Evolutionary conservation across 805 yeast genomes (phyloP).

Genomic region (Starmera dryadoides): DNA sequence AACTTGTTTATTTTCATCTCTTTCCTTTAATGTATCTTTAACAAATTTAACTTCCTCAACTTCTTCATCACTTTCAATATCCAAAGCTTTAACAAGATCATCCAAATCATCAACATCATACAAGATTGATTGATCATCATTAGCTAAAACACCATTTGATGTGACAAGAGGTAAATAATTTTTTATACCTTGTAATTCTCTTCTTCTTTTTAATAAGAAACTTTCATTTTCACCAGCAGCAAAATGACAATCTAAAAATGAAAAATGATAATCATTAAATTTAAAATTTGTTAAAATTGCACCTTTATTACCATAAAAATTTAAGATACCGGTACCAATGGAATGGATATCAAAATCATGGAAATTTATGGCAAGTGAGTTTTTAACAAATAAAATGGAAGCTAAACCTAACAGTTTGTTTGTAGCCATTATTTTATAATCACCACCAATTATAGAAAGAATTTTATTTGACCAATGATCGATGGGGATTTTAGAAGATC

Average conservation of each 20-base stretch:
- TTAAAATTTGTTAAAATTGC: slow-evolving; percentile 40
- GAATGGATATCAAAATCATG: slow-evolving; percentile 31
- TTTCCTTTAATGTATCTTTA: background rate
- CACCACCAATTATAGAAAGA: slow-evolving; percentile 10
- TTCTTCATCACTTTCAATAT: slow-evolving; percentile 11
- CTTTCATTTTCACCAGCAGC: slow-evolving; percentile 40
- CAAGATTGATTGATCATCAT: slow-evolving; percentile 16
- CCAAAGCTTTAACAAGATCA: slow-evolving; percentile 6
- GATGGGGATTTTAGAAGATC: slow-evolving; percentile 26
- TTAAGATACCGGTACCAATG: slow-evolving; percentile 50
- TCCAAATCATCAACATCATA: slow-evolving; percentile 22
- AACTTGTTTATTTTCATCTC: background rate
- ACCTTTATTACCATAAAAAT: slow-evolving; percentile 58
- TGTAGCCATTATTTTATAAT: slow-evolving; percentile 30
- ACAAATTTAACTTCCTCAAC: slow-evolving; percentile 1
- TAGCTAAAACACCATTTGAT: slow-evolving; percentile 15
- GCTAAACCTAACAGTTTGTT: slow-evolving; percentile 48
- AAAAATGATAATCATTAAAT: slow-evolving; percentile 24
- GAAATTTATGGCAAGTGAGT: slow-evolving; percentile 29
- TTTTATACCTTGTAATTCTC: slow-evolving; percentile 36
- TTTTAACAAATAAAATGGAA: slow-evolving; percentile 34
- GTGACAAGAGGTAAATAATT: slow-evolving; percentile 18
- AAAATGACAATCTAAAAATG: slow-evolving; percentile 44
- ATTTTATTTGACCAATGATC: slow-evolving; percentile 26
- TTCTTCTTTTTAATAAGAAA: slow-evolving; percentile 31